Conservation (phyloP, 352 stramenopile genomes). For the Plasmopara muralis region DNA sequence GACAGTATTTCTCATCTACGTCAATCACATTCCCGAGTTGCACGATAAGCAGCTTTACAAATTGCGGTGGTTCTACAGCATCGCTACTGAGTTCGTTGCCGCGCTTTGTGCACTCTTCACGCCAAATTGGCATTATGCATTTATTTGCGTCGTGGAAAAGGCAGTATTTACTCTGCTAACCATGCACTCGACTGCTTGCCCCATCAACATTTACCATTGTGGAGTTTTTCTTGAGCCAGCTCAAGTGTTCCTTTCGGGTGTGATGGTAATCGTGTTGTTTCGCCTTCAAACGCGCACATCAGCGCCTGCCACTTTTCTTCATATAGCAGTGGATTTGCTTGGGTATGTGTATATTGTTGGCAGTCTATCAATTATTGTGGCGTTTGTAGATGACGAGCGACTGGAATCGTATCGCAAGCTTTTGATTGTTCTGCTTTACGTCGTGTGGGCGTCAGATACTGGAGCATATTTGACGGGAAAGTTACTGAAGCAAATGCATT, state of each 20-base stretch:
- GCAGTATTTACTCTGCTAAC: conserved; percentile 60
- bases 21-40: conserved; percentile 38
- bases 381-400: conserved; percentile 58
- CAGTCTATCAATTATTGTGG: conserved; percentile 50
- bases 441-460: conserved; percentile 85
- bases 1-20: conserved; percentile 33
- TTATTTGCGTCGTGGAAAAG: conserved; percentile 64
- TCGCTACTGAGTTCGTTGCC: conserved; percentile 51
- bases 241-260: conserved; percentile 43
- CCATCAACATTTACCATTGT: conserved; percentile 67
- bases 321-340: conserved; percentile 56
- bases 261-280: conserved; percentile 55
- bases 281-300: conserved; percentile 29
- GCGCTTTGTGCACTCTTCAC: conserved; percentile 47
- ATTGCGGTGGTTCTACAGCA: conserved; percentile 49
- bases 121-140: conserved; percentile 61
- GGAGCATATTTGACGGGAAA: conserved; percentile 92
- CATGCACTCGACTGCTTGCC: conserved; percentile 57
- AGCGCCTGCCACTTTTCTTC: conserved; percentile 23
- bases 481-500: conserved; percentile 79
- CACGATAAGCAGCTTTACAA: conserved; percentile 48
- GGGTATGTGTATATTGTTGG: conserved; percentile 70
- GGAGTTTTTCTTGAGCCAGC: conserved; percentile 39
- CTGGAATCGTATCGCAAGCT: conserved; percentile 50
- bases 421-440: conserved; percentile 60